A percentile compares a stretch with the other conserved stretches of the same genome.
phyloP scores from a whole-genome alignment of 2,329 filamentous ascomycete species.

The Penicillium italicum region DNA sequence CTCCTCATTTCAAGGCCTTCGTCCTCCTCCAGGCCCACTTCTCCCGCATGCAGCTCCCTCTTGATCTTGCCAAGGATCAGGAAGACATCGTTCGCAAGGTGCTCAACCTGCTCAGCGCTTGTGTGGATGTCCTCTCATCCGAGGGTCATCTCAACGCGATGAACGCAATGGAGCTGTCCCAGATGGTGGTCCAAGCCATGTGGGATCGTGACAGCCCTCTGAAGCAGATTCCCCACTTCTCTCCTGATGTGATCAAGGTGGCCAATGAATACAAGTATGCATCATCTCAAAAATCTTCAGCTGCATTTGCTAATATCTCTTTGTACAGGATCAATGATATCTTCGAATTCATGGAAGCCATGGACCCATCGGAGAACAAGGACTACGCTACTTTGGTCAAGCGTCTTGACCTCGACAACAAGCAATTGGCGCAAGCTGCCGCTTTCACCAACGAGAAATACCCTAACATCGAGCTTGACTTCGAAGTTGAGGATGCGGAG shows the following conservation, averaged over 20 bases:
- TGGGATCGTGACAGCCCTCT: slow-evolving; percentile 97
- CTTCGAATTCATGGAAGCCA: slow-evolving; percentile 97
- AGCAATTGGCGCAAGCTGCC: slow-evolving; percentile 82
- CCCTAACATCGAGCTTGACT: slow-evolving; percentile 88
- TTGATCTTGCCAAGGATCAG: slow-evolving; percentile 94
- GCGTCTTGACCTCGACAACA: slow-evolving; percentile 72
- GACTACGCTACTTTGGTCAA: slow-evolving; percentile 75
- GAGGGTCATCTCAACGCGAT: slow-evolving; percentile 96
- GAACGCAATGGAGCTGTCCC: slow-evolving; percentile 98
- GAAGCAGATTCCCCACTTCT: slow-evolving; percentile 96
- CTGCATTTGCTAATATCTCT: slow-evolving; percentile 25
- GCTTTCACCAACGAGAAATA: slow-evolving; percentile 96
- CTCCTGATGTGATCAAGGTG: slow-evolving; percentile 74
- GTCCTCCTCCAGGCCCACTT: slow-evolving; percentile 97
- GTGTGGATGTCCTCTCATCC: slow-evolving; percentile 90
- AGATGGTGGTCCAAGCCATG: slow-evolving; percentile 99
- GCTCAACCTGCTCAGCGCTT: slow-evolving; percentile 81
- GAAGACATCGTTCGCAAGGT: slow-evolving; percentile 81
- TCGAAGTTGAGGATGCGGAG: slow-evolving; percentile 77
- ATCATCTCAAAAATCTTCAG: slow-evolving; percentile 1
- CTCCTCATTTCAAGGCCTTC: slow-evolving; percentile 97
- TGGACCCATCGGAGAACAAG: slow-evolving; percentile 91
- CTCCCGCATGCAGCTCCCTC: slow-evolving; percentile 91
- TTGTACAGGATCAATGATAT: slow-evolving; percentile 77
- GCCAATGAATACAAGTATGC: slow-evolving; percentile 73